phyloP scores from a whole-genome alignment of 1,139 yeast genomes.

The Lodderomyces margitis region DNA sequence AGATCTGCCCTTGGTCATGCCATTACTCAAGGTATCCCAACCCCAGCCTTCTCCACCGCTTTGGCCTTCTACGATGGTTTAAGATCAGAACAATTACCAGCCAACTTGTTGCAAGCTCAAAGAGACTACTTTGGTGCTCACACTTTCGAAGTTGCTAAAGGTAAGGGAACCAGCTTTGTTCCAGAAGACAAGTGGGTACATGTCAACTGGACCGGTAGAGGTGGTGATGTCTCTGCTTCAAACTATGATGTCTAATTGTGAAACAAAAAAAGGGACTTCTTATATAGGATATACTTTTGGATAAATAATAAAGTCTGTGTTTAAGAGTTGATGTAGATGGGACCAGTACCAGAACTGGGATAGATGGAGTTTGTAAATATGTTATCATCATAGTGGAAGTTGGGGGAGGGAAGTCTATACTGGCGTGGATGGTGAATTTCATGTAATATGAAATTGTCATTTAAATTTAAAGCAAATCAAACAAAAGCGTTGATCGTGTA shows the following conservation, averaged over 20 bases:
- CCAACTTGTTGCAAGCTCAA: slow-evolving; percentile 98
- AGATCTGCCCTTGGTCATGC: slow-evolving; percentile 81
- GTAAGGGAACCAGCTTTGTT: slow-evolving; percentile 69
- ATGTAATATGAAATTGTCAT: no score
- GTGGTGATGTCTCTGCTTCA: slow-evolving; percentile 95
- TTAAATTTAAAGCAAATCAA: no score
- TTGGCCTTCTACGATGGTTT: slow-evolving; percentile 98
- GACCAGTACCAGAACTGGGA: no score
- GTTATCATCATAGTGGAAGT: no score
- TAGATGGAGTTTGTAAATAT: no score
- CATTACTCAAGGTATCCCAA: slow-evolving; percentile 85
- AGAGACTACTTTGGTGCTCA: slow-evolving; percentile 99
- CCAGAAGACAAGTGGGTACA: slow-evolving; percentile 86
- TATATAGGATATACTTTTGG: background rate
- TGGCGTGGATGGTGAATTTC: no score
- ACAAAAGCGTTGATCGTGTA: no score
- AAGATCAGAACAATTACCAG: slow-evolving; percentile 94
- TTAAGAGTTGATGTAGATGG: no score
- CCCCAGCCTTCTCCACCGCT: slow-evolving; percentile 97
- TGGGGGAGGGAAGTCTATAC: no score
- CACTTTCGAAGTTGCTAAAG: slow-evolving; percentile 94
- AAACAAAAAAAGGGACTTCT: background rate
- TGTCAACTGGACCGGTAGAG: slow-evolving; percentile 99
- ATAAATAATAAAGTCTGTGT: background rate
- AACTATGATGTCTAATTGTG: slow-evolving; percentile 83